A percentile compares a stretch with the other conserved stretches of the same genome.
phyloP scores from a whole-genome alignment of 2,329 filamentous ascomycete species.

The Pseudogymnoascus sp. region DNA sequence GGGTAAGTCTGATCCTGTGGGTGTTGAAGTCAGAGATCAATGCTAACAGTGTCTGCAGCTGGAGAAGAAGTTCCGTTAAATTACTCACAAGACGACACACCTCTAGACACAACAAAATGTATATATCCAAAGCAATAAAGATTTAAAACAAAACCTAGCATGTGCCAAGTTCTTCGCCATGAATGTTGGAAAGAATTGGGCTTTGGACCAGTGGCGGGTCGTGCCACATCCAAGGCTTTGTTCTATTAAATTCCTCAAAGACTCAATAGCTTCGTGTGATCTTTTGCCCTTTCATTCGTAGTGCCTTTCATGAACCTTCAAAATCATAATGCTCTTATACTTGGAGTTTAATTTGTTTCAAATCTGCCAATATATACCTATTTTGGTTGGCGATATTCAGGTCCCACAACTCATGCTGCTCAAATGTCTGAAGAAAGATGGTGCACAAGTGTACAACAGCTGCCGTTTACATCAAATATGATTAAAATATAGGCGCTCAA shows the following conservation, averaged over 20 bases:
- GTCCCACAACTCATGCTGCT: background rate
- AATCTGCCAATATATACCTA: background rate
- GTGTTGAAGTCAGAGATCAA: background rate
- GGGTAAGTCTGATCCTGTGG: slow-evolving; percentile 26
- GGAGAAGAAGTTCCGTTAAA: slow-evolving; percentile 11
- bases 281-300: background rate
- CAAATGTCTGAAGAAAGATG: background rate
- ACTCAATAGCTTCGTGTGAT: background rate
- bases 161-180: background rate
- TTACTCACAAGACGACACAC: background rate
- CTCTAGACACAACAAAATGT: slow-evolving; percentile 7
- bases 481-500: background rate
- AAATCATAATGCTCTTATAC: background rate
- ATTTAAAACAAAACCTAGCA: background rate
- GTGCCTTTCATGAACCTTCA: background rate
- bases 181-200: background rate
- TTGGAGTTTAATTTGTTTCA: background rate
- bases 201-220: background rate
- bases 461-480: background rate
- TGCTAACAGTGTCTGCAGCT: slow-evolving; percentile 8
- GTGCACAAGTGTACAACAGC: background rate
- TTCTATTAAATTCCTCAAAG: background rate
- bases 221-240: background rate
- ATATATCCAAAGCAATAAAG: slow-evolving; percentile 5
- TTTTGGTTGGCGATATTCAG: background rate